Evolutionary conservation across 192 early-diverging fungal species (phyloP).

Genomic region (Fimicolochytrium jonesii): DNA sequence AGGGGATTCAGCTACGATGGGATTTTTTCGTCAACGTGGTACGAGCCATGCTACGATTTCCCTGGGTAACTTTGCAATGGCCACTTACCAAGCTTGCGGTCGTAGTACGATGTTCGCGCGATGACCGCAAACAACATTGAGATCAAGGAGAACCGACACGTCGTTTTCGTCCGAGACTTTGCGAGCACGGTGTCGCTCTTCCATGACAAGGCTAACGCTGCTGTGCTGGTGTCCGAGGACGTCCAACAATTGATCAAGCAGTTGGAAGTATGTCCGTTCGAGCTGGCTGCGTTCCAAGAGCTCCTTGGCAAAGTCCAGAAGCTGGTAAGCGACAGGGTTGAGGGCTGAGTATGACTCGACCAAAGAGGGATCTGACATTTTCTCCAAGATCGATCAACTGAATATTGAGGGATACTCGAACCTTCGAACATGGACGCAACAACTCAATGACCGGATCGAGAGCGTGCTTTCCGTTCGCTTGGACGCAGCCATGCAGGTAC

Average conservation of each 20-base stretch:
- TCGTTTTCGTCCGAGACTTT: slow-evolving; percentile 94
- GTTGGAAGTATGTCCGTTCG: slow-evolving; percentile 73
- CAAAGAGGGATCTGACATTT: too few species aligned
- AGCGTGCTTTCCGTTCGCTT: slow-evolving; percentile 68
- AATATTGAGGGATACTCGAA: slow-evolving; percentile 95
- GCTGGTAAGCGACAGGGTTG: slow-evolving; percentile 35
- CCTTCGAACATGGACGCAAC: slow-evolving; percentile 81
- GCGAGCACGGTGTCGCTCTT: slow-evolving; percentile 83
- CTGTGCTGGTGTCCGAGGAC: slow-evolving; percentile 78
- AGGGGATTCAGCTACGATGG: slow-evolving; percentile 77
- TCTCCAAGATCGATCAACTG: slow-evolving; percentile 75
- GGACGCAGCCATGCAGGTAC: slow-evolving; percentile 68
- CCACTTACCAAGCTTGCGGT: background rate
- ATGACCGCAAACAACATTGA: slow-evolving; percentile 42
- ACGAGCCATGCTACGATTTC: slow-evolving; percentile 8
- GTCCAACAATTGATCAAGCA: slow-evolving; percentile 80
- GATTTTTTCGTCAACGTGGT: slow-evolving; percentile 86
- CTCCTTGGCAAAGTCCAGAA: slow-evolving; percentile 83
- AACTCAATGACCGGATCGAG: slow-evolving; percentile 79
- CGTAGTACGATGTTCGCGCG: slow-evolving; percentile 44
- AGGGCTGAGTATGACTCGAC: background rate
- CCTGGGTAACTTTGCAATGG: background rate
- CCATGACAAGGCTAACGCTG: slow-evolving; percentile 89
- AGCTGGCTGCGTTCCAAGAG: slow-evolving; percentile 60
- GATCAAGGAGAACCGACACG: slow-evolving; percentile 80